Base-by-base conservation (phyloP, 2,329 filamentous ascomycete species). In the Sarocladium brachiariae region DNA sequence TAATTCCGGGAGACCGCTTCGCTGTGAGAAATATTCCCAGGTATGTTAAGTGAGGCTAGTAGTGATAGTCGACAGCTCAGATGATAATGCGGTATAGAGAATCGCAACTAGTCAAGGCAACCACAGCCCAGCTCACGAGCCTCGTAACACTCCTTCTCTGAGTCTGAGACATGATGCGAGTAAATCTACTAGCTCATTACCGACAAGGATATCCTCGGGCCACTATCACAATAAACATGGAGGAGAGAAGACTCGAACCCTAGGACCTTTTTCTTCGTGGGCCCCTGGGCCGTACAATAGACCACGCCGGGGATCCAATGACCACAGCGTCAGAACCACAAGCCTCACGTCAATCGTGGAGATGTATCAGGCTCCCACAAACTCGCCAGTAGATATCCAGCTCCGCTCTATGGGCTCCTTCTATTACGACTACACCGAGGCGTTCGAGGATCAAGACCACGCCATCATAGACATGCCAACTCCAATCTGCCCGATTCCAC, bases 341-440 rank as follows among this genome's bases (percentile, higher is more conserved):
- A 78, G 76, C 53, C 57, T 78, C 38, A 74, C 72, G 14, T 78
- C 76, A 1, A 70, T 75, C 49, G 68, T 73, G 10, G 72, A 76
- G 52, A 72, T 75, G 67, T 76, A 78, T 49, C 63, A 62, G 24
- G 61, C 61, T 5, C 52, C 55, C 18, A 54, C 58, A 14, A 49
- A 57, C 50, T 63, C 61, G 37, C 61, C 57, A 18, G 56, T 56
- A 30, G 61, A 57, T 3, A 61, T 59, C 31, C 52, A 58, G 25
- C 53, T 63, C n/a, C 65, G 61, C 51, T 56, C 63, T 41, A 51
- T 57, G 31, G 58, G 66, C 52, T 65, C 71, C 38, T 66, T 72
- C 34, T 78, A 77, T 57, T 78, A 78, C 54, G 76, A 79, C 57
- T 78, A 78, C 56, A 73, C 67, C 16, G 76, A 78, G 55, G 71